phyloP scores from a whole-genome alignment of 805 yeast genomes.

The Ogataea populi-albae region DNA sequence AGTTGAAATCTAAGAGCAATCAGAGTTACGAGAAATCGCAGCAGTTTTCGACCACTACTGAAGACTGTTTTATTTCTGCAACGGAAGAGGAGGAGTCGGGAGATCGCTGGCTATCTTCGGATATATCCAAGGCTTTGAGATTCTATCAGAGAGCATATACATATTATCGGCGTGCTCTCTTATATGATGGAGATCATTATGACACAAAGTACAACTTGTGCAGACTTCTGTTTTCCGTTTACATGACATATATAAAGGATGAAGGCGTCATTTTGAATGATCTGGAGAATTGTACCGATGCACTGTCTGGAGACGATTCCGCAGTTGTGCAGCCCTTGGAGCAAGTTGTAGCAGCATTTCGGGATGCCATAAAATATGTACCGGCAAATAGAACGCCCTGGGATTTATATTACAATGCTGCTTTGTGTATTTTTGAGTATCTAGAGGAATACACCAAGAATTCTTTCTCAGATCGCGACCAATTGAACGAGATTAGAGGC shows the following conservation, averaged over 20 bases:
- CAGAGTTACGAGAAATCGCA: slow-evolving; percentile 1
- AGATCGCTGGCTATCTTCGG: slow-evolving; percentile 69
- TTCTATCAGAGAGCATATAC: slow-evolving; percentile 59
- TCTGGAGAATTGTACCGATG: slow-evolving; percentile 33
- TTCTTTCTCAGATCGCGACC: slow-evolving; percentile 5
- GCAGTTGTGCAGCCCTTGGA: slow-evolving; percentile 41
- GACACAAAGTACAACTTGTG: slow-evolving; percentile 61
- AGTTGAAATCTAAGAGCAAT: background rate
- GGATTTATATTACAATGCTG: slow-evolving; percentile 48
- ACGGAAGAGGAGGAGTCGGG: slow-evolving; percentile 69
- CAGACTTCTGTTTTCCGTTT: slow-evolving; percentile 57
- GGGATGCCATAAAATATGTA: slow-evolving; percentile 32
- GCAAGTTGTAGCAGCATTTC: slow-evolving; percentile 38
- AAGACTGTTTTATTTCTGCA: slow-evolving; percentile 56
- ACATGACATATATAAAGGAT: slow-evolving; percentile 45
- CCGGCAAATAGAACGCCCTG: slow-evolving; percentile 23
- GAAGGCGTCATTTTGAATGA: slow-evolving; percentile 41
- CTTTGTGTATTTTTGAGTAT: slow-evolving; percentile 45
- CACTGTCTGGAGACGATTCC: slow-evolving; percentile 24
- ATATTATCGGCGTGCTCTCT: slow-evolving; percentile 39
- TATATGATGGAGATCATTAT: slow-evolving; percentile 20
- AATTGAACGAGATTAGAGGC: slow-evolving; percentile 15
- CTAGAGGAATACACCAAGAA: slow-evolving; percentile 37
- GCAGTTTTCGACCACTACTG: slow-evolving; percentile 31
- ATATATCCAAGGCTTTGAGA: slow-evolving; percentile 58